These are phyloP conservation scores for Diaporthe ampelina DNA, from an alignment of 2,329 filamentous ascomycete species.

Conservation along the genomic window DNA sequence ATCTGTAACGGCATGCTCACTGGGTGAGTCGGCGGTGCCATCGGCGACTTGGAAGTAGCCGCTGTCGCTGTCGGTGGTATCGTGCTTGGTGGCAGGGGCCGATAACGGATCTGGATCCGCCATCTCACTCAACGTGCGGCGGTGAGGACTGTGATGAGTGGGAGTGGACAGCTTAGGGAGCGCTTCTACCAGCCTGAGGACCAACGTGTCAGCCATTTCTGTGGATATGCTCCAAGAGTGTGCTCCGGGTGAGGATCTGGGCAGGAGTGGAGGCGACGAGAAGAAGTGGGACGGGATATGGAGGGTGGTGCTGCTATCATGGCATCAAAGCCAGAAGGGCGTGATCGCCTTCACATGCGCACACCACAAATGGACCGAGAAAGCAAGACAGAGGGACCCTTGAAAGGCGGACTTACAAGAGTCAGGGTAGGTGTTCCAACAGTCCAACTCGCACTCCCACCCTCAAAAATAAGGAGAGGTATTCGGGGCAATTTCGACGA, in stretches of 20 bases:
- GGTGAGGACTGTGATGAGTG: slow-evolving; percentile 53
- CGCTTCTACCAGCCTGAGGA: slow-evolving; percentile 57
- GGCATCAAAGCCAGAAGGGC: not conserved
- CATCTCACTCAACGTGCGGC: slow-evolving; percentile 59
- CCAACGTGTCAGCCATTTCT: slow-evolving; percentile 58
- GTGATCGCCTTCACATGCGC: slow-evolving; percentile 32
- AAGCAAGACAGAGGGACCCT: not conserved
- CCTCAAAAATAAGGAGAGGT: not conserved
- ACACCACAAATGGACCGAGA: not conserved
- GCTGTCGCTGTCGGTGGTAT: slow-evolving; percentile 59
- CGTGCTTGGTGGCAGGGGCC: slow-evolving; percentile 54
- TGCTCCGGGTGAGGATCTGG: not conserved
- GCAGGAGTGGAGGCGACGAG: not conserved
- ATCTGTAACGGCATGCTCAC: slow-evolving; percentile 60
- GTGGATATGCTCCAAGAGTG: not conserved
- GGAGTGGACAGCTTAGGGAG: slow-evolving; percentile 57
- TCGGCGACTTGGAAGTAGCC: slow-evolving; percentile 55
- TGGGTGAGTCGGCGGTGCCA: slow-evolving; percentile 57
- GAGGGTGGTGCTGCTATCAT: not conserved
- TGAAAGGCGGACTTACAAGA: slow-evolving; percentile 19
- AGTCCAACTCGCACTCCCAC: not conserved
- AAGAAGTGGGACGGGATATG: not conserved
- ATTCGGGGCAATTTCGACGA: not conserved
- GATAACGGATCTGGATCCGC: slow-evolving; percentile 55
- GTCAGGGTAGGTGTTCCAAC: not conserved